phyloP scores from a whole-genome alignment of 1,139 yeast genomes.

The Suhomyces terraborum region DNA sequence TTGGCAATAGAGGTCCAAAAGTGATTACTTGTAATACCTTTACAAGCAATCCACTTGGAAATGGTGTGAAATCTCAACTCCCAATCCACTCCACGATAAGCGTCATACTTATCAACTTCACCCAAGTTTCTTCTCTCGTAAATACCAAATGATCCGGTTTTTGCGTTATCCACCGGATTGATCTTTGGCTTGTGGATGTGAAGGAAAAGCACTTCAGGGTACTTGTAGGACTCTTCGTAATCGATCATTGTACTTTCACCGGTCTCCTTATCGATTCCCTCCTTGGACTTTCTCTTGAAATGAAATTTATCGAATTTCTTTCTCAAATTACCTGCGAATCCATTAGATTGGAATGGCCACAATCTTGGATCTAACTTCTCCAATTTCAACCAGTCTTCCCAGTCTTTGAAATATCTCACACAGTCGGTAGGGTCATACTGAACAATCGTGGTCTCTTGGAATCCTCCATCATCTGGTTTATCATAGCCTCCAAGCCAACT shows the following conservation, averaged over 20 bases:
- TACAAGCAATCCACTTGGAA: slow-evolving; percentile 40
- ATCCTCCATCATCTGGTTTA: slow-evolving; percentile 19
- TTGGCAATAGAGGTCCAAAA: slow-evolving; percentile 28
- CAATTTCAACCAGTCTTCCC: slow-evolving; percentile 30
- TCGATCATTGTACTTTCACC: slow-evolving; percentile 8
- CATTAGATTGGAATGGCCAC: slow-evolving; percentile 34
- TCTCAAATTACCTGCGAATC: slow-evolving; percentile 26
- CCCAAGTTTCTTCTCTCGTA: slow-evolving; percentile 30
- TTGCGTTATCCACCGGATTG: slow-evolving; percentile 32
- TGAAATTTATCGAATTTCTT: slow-evolving; percentile 23
- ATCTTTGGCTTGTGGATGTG: slow-evolving; percentile 48
- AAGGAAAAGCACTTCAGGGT: slow-evolving; percentile 36
- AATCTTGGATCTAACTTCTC: slow-evolving; percentile 32
- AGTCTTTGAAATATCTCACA: slow-evolving; percentile 25
- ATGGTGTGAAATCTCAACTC: slow-evolving; percentile 40
- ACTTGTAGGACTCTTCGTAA: slow-evolving; percentile 15
- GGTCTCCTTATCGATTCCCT: slow-evolving; percentile 2
- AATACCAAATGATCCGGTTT: slow-evolving; percentile 21
- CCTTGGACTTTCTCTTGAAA: slow-evolving; percentile 12
- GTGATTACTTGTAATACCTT: slow-evolving; percentile 27
- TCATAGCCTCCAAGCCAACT: slow-evolving; percentile 31
- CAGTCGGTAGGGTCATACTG: slow-evolving; percentile 37
- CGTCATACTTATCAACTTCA: slow-evolving; percentile 17
- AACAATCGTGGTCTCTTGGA: slow-evolving; percentile 35
- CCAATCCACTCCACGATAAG: slow-evolving; percentile 32